These are phyloP conservation scores for Sclerotinia borealis DNA, from an alignment of 2,329 filamentous ascomycete species.

Conservation along the genomic window DNA sequence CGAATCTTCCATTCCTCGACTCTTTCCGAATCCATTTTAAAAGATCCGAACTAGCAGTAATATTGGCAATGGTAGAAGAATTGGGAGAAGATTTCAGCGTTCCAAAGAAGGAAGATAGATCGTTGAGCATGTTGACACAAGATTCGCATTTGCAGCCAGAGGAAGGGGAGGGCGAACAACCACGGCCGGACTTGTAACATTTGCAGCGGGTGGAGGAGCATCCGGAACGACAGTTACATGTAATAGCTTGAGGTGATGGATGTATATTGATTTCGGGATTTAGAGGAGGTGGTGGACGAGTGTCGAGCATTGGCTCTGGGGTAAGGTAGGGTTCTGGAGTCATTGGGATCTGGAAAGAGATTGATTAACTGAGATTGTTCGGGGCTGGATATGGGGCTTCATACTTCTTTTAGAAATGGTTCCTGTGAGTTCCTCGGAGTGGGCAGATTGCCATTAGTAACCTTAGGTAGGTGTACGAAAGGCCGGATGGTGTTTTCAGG, in stretches of 20 bases:
- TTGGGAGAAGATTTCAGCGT: not conserved
- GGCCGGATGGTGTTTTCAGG: not conserved
- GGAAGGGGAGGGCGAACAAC: not conserved
- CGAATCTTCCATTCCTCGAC: not conserved
- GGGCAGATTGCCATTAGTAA: not conserved
- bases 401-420: not conserved
- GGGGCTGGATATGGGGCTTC: not conserved
- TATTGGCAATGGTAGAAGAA: not conserved
- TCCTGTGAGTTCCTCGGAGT: not conserved
- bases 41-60: not conserved
- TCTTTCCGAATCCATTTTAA: constrained; percentile 6
- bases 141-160: not conserved
- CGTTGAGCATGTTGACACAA: constrained; percentile 8
- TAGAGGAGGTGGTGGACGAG: not conserved
- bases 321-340: not conserved
- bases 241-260: not conserved
- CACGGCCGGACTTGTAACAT: not conserved
- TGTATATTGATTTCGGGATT: not conserved
- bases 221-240: not conserved
- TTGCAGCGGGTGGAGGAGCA: not conserved
- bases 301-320: not conserved
- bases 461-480: not conserved
- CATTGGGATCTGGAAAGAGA: not conserved
- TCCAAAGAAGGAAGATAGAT: not conserved
- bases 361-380: not conserved